phyloP scores from a whole-genome alignment of 495 filamentous ascomycete species.

The Aeminium ludgeri region DNA sequence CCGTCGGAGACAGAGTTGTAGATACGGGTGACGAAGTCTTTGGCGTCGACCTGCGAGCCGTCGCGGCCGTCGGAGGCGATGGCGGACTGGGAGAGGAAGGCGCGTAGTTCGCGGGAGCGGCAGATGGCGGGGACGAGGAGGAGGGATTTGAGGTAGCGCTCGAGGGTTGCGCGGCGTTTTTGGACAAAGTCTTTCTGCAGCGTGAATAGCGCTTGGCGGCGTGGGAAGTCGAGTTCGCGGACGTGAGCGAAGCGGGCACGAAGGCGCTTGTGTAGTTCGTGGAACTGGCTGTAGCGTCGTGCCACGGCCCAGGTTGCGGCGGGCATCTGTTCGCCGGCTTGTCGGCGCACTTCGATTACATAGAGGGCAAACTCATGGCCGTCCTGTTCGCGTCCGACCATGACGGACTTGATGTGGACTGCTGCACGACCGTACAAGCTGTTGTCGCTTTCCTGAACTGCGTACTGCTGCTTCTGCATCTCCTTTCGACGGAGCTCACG shows the following conservation, averaged over 20 bases:
- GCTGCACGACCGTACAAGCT: slow-evolving; percentile 84
- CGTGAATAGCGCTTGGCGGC: slow-evolving; percentile 85
- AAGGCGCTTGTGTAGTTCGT: slow-evolving; percentile 82
- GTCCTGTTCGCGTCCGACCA: slow-evolving; percentile 80
- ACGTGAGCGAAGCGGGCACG: slow-evolving; percentile 71
- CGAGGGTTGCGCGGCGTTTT: slow-evolving; percentile 66
- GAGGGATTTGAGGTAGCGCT: slow-evolving; percentile 70
- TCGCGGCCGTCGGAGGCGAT: slow-evolving; percentile 35
- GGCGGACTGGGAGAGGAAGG: slow-evolving; percentile 81
- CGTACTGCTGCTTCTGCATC: slow-evolving; percentile 90
- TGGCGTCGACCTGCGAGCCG: slow-evolving; percentile 42
- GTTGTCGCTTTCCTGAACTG: slow-evolving; percentile 95
- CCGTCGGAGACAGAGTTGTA: slow-evolving; percentile 94
- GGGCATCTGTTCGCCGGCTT: slow-evolving; percentile 49
- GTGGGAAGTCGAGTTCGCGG: slow-evolving; percentile 76
- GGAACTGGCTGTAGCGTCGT: slow-evolving; percentile 78
- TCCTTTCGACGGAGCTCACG: slow-evolving; percentile 87
- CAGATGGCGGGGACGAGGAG: slow-evolving; percentile 84
- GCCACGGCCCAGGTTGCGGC: slow-evolving; percentile 30
- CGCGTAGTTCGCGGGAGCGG: slow-evolving; percentile 75
- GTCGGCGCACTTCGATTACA: slow-evolving; percentile 75
- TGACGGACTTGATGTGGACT: slow-evolving; percentile 76
- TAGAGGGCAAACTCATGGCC: slow-evolving; percentile 90
- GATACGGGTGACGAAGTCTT: slow-evolving; percentile 82
- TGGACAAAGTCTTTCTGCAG: slow-evolving; percentile 88